These are phyloP conservation scores for Mortierella claussenii DNA, from an alignment of 192 early-diverging fungal genomes.

Conservation along the genomic window DNA sequence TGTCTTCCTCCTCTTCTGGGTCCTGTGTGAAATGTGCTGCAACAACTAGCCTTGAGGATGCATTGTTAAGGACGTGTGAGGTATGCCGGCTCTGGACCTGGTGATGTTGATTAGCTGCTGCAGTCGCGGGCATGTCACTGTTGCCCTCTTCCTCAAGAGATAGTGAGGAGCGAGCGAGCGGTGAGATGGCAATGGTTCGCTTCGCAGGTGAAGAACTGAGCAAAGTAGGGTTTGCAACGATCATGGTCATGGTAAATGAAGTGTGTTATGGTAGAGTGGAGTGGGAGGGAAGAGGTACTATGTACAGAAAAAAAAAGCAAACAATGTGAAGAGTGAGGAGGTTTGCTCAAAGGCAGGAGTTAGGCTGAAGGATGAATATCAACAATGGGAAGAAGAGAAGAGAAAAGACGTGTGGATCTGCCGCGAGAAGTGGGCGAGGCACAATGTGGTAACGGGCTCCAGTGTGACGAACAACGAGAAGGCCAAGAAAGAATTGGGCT, in stretches of 20 bases:
- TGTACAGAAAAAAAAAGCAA: conserved; percentile 1
- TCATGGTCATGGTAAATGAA: conserved; percentile 1
- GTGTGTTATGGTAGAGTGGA: too few species aligned
- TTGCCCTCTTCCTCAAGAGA: conserved; percentile 20
- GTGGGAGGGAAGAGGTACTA: not conserved
- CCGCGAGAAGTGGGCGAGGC: not conserved
- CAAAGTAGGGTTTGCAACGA: not conserved
- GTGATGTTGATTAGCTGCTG: not conserved
- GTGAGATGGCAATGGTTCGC: conserved; percentile 11
- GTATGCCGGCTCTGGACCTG: conserved; percentile 1
- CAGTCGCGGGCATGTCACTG: conserved; percentile 12
- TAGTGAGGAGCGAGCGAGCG: conserved; percentile 1
- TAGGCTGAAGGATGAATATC: too few species aligned
- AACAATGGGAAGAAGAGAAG: too few species aligned
- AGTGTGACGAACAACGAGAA: not conserved
- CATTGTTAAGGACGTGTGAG: conserved; percentile 1
- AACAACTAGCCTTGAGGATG: conserved; percentile 3
- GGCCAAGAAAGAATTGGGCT: not conserved
- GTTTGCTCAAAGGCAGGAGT: too few species aligned
- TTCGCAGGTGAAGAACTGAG: not conserved
- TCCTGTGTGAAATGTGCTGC: conserved; percentile 10
- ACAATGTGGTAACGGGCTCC: not conserved
- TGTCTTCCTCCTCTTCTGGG: conserved; percentile 11
- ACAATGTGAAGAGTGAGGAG: conserved; percentile 7
- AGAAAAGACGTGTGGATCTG: too few species aligned